A percentile compares a stretch with the other conserved stretches of the same genome.
phyloP scores from a whole-genome alignment of 148 eudicot genomes.

The Heliamphora exappendiculata region DNA sequence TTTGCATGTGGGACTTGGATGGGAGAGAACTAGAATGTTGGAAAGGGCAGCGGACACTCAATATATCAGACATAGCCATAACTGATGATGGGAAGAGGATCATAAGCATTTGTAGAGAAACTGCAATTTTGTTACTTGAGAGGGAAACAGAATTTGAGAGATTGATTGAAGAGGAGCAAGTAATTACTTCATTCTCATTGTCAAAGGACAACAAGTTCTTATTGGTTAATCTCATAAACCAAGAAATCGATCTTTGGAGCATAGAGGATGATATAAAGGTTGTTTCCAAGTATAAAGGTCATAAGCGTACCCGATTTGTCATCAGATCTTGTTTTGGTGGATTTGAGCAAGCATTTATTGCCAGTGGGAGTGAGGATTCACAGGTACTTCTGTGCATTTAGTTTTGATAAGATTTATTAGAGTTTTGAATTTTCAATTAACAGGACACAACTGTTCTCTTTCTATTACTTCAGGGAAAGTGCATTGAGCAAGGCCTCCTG shows the following conservation, averaged over 20 bases:
- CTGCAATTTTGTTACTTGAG: slow-evolving; percentile 38
- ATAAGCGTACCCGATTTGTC: slow-evolving; percentile 61
- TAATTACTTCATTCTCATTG: slow-evolving; percentile 65
- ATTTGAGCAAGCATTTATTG: slow-evolving; percentile 75
- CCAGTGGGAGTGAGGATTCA: slow-evolving; percentile 95
- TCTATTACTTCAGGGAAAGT: no score
- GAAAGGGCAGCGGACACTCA: slow-evolving; percentile 53
- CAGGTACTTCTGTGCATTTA: slow-evolving; percentile 42
- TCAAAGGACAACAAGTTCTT: slow-evolving; percentile 66
- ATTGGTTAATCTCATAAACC: slow-evolving; percentile 58
- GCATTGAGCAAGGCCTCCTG: background rate
- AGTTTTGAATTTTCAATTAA: no score
- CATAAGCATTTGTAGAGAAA: slow-evolving; percentile 36
- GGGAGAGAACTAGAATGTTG: slow-evolving; percentile 61
- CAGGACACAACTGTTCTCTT: no score
- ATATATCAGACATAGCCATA: slow-evolving; percentile 48
- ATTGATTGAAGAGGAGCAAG: slow-evolving; percentile 59
- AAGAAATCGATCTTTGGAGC: slow-evolving; percentile 85
- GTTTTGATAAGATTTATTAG: background rate
- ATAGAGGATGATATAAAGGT: slow-evolving; percentile 50
- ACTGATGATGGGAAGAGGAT: slow-evolving; percentile 41
- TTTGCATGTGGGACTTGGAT: slow-evolving; percentile 73
- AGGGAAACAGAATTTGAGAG: slow-evolving; percentile 54
- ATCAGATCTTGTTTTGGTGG: slow-evolving; percentile 94
- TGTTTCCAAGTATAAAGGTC: slow-evolving; percentile 68